Conservation (phyloP, 495 filamentous ascomycete species). For the Aspergillus diversus region DNA sequence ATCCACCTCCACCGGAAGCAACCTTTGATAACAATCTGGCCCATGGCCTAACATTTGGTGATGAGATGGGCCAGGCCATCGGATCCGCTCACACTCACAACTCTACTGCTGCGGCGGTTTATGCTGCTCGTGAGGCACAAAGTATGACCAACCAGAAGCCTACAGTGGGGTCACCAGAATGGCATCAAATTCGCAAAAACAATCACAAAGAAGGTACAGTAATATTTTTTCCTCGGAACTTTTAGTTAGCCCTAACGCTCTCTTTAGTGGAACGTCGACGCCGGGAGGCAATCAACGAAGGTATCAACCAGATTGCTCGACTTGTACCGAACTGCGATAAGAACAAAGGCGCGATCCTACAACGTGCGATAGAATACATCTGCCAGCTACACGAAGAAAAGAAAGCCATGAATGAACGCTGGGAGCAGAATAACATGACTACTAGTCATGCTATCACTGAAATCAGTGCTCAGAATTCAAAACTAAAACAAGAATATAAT, state of each 20-base stretch:
- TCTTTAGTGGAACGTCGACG: slow-evolving; percentile 88
- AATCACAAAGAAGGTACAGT: slow-evolving; percentile 96
- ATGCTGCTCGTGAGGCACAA: slow-evolving; percentile 50
- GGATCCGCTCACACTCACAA: slow-evolving; percentile 45
- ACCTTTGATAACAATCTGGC: slow-evolving; percentile 49
- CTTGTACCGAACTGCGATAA: slow-evolving; percentile 98
- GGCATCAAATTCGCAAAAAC: slow-evolving; percentile 96
- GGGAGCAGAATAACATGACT: slow-evolving; percentile 93
- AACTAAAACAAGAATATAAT: slow-evolving; percentile 81
- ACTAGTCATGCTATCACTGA: slow-evolving; percentile 94
- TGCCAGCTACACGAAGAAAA: slow-evolving; percentile 93
- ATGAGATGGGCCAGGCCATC: slow-evolving; percentile 49
- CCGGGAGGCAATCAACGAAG: slow-evolving; percentile 98
- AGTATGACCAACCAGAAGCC: slow-evolving; percentile 66
- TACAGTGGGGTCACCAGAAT: slow-evolving; percentile 92
- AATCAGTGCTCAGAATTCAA: slow-evolving; percentile 84
- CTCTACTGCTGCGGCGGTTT: slow-evolving; percentile 52
- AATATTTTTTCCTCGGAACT: slow-evolving; percentile 3
- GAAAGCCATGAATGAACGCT: slow-evolving; percentile 89
- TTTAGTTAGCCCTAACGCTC: slow-evolving; percentile 17
- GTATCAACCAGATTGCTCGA: slow-evolving; percentile 97
- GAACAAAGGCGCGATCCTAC: slow-evolving; percentile 96
- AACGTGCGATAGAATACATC: slow-evolving; percentile 93
- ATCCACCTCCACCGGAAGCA: slow-evolving; percentile 46
- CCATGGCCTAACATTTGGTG: slow-evolving; percentile 46